phyloP scores from a whole-genome alignment of 345 rosid genomes.

The Boechera retrofracta region DNA sequence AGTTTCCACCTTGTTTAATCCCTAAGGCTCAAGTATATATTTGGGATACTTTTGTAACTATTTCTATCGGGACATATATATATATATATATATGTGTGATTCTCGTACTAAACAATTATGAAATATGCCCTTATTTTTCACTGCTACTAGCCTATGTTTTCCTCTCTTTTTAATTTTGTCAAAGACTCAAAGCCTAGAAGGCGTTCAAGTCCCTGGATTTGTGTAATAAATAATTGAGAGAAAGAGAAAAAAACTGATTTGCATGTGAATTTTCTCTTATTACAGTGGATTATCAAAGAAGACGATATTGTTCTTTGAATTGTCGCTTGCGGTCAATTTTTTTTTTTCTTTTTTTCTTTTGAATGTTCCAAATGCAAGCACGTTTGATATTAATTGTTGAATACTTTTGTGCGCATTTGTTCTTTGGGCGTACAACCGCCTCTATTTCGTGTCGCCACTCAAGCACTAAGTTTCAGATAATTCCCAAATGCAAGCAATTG shows the following conservation, averaged over 20 bases:
- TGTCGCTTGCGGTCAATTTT: no score
- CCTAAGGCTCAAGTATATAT: constrained; percentile 12
- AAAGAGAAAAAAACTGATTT: background rate
- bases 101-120: background rate
- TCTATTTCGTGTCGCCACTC: background rate
- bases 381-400: background rate
- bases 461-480: background rate
- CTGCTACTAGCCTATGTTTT: background rate
- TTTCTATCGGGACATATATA: background rate
- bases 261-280: no score
- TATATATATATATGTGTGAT: background rate
- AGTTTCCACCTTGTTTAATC: constrained; percentile 2
- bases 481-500: background rate
- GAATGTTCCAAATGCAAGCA: no score
- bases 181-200: background rate
- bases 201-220: constrained; percentile 11
- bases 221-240: background rate
- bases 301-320: no score
- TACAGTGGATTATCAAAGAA: no score
- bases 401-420: background rate
- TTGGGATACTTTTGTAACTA: background rate
- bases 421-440: background rate
- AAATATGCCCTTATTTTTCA: no score
- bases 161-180: background rate
- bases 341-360: no score